Evolutionary conservation across 768 basidiomycete species (phyloP).

Genomic region (Naematelia aurantialba): DNA sequence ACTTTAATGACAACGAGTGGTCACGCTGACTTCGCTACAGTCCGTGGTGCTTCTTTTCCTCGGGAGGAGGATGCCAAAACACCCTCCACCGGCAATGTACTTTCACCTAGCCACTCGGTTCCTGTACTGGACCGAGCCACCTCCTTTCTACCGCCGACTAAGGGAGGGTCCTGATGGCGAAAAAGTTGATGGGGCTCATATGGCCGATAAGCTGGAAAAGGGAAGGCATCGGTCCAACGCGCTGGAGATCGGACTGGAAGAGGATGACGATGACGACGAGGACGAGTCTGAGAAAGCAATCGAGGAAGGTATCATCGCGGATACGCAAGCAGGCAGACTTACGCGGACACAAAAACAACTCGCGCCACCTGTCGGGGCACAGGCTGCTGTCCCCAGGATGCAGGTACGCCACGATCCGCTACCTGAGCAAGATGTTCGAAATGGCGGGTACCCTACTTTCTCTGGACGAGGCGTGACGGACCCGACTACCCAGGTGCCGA

Average conservation of each 20-base stretch:
- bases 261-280: constrained; percentile 10
- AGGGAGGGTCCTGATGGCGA: not conserved
- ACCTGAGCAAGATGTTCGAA: constrained; percentile 21
- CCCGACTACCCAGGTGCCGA: constrained; percentile 30
- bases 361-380: not conserved
- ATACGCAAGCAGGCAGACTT: not conserved
- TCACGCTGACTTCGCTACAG: constrained; percentile 12
- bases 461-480: constrained; percentile 25
- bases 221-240: constrained; percentile 13
- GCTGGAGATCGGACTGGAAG: constrained; percentile 18
- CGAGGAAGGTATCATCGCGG: not conserved
- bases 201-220: not conserved
- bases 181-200: not conserved
- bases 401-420: not conserved
- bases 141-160: constrained; percentile 23
- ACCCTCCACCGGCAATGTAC: constrained; percentile 28
- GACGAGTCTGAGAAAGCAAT: not conserved
- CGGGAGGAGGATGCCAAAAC: constrained; percentile 23
- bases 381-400: not conserved
- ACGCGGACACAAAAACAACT: not conserved
- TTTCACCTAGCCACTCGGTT: constrained; percentile 27
- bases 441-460: constrained; percentile 43
- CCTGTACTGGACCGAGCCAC: constrained; percentile 19
- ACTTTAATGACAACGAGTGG: not conserved
- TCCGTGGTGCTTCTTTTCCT: constrained; percentile 17